Base-by-base conservation (phyloP, 805 yeast species). In the Saturnispora besseyi region DNA sequence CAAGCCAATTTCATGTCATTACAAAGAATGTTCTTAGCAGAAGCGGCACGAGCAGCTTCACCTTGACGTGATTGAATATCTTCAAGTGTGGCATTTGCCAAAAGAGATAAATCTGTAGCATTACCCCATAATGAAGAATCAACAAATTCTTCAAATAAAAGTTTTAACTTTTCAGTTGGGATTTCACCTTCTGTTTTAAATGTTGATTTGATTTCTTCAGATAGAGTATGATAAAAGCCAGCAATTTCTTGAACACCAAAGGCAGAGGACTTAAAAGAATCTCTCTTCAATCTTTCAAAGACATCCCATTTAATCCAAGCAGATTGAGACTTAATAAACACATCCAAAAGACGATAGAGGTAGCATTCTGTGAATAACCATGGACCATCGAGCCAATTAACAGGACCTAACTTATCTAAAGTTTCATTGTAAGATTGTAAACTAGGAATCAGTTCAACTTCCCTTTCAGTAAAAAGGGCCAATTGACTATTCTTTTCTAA, bases 41-140 rank as follows among this genome's bases (percentile, higher is more conserved):
- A 86, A 60, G 82, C 79, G 61, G 81, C 83, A 57, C 98, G 76
- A 18, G 88, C 88, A 54, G 84, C 88, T 11, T 84, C 86, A 41
- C 96, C 96, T 71, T 93, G 99, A 37, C 88, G 79, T 5, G 91
- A 81, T 65, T 87, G 85, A 59, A 93, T 84, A 56, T 93, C 96
- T 44, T 90, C 96, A 29, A 88, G 64, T 7, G 89, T 80, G n/a
- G 91, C 88, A 52, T 87, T 89, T 4, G 95, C 90, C 54, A 93
- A 73, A 48, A 95, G 70, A 0, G 97, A 88, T 61, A 93, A 75
- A 66, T 93, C 99, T 4, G 97, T 87, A 18, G 98, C 97, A 66
- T 93, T 93, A 28, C 99, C 99, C 99, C 99, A 93, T 48, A 93
- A 68, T 0, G 96, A 87, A 49, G 91, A 78, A 62, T 89, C 96